Conservation (phyloP, 1,284 basidiomycete species). For the Apiotrichum gracile region DNA sequence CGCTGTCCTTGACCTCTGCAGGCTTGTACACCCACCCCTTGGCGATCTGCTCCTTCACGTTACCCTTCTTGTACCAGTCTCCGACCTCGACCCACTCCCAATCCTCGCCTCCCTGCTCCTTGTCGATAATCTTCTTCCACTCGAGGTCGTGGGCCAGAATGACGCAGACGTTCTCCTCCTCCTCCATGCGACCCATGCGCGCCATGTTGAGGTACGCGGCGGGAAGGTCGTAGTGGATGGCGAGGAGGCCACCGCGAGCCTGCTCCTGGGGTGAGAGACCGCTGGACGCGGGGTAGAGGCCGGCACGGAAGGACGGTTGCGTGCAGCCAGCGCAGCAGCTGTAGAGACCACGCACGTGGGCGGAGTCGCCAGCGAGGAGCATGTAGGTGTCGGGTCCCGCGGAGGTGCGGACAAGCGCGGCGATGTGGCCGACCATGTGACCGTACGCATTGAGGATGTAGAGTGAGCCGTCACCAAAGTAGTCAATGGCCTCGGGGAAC, state of each 20-base stretch:
- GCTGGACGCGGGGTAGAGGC: slow-evolving; percentile 10
- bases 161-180: slow-evolving; percentile 13
- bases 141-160: slow-evolving; percentile 18
- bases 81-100: slow-evolving; percentile 14
- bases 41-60: slow-evolving; percentile 7
- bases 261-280: slow-evolving; percentile 9
- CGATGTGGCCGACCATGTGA: slow-evolving; percentile 18
- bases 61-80: slow-evolving; percentile 12
- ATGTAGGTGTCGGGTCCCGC: slow-evolving; percentile 13
- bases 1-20: not conserved
- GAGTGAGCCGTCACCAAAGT: slow-evolving; percentile 18
- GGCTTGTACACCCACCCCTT: slow-evolving; percentile 10
- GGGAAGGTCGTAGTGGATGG: slow-evolving; percentile 14
- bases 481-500: slow-evolving; percentile 13
- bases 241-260: slow-evolving; percentile 10
- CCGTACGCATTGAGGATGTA: slow-evolving; percentile 18
- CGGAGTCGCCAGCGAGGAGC: slow-evolving; percentile 13
- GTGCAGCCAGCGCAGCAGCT: slow-evolving; percentile 11
- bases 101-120: slow-evolving; percentile 7
- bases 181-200: slow-evolving; percentile 17
- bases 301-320: slow-evolving; percentile 13
- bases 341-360: slow-evolving; percentile 18
- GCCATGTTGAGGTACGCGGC: slow-evolving; percentile 17
- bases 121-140: slow-evolving; percentile 14
- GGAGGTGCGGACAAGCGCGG: slow-evolving; percentile 14